Evolutionary conservation across 23 red algal genomes (phyloP), one percentile per base, ranked within the genome.

Genomic region (Gracilaria vermiculophylla): DNA sequence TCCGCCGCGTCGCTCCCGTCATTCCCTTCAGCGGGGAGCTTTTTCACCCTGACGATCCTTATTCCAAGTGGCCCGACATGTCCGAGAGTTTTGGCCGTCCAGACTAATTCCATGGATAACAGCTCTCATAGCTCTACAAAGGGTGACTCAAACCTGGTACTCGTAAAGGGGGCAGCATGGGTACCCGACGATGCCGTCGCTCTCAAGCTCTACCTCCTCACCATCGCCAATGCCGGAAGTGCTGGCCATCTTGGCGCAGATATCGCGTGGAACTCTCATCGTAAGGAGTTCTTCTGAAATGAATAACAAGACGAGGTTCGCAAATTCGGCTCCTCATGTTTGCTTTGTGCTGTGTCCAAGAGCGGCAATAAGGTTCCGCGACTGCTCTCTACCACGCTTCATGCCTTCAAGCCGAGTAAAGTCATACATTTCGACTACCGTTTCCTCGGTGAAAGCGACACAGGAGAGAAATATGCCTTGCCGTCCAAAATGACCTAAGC

Each of bases 381-480:
- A n/a, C 74, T 40, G 0, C 37, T 78, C 21, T 53, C 74, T 0
- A 51, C 74, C 7, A 78, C 40, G 15, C 9, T 49, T 20, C 74
- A 78, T 40, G 37, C 1, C 10, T 48, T 40, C 17, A 49, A 78
- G 37, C 74, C 74, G 36, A 78, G 51, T 16, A 0, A 51, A 23
- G 50, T 78, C n/a, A 78, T 78, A 48, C 74, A 78, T 47, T 51
- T 78, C 37, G 74, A 78, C 74, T 78, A 78, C 45, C 45, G 0
- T 5, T 78, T 10, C 36, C 0, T 78, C 15, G 40, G 74, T 10
- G 74, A 49, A 20, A 29, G 74, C 40, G 74, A 78, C 5, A 7
- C 0, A 16, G 43, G 16, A 8, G 6, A 49, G 20, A 78, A 49
- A 47, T 78, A 49, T 54, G 74, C 15, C 17, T 78, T 5, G 25